Evolutionary conservation across 164 flowering plant species (phyloP), one percentile per base, ranked within the genome.

Genomic region (Magnolia kwangsiensis): DNA sequence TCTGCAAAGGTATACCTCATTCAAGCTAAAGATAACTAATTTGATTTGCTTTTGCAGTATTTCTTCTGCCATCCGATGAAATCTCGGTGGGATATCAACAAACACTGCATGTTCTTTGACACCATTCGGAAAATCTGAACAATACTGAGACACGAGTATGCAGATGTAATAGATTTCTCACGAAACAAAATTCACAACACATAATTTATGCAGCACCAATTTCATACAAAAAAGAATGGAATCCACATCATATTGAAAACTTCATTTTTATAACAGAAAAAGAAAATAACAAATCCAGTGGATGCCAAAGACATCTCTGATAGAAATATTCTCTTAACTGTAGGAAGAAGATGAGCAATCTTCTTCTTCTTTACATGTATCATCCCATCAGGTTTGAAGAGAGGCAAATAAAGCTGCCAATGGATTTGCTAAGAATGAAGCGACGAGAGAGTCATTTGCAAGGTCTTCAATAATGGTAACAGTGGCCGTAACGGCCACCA

Each of bases 51-150:
- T 88, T 64, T 89, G 90, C 70, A 96, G 83, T 81, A 86, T 78
- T 73, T 90, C 92, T 76, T 90, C 93, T 65, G 95, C 94, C 90
- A 90, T 84, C 69, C 87, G 82, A 65, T 81, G 90, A 79, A 92
- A 91, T 75, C 86, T 91, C 77, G 93, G 97, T 76, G 92, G 94
- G 80, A 94, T 69, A 81, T 96, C 98, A 83, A 86, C 87, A 88
- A 96, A 96, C 2, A 92, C 84, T 23, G 91, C 92, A 79, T 80
- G 87, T 75, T 94, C 99, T 82, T 87, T 94, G 9, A 92, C 72
- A 78, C 83, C 83, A 80, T 81, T 82, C n/a, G 99, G 98, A 73
- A 92, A 91, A 76, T 86, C 81, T 27, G 87, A 50, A 8, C 94
- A 93, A 81, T 91, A 94, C 98, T 96, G 96, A 68, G 84, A 82